Evolutionary conservation across 2,329 filamentous ascomycete genomes (phyloP).

Genomic region (Aspergillus flavus): DNA sequence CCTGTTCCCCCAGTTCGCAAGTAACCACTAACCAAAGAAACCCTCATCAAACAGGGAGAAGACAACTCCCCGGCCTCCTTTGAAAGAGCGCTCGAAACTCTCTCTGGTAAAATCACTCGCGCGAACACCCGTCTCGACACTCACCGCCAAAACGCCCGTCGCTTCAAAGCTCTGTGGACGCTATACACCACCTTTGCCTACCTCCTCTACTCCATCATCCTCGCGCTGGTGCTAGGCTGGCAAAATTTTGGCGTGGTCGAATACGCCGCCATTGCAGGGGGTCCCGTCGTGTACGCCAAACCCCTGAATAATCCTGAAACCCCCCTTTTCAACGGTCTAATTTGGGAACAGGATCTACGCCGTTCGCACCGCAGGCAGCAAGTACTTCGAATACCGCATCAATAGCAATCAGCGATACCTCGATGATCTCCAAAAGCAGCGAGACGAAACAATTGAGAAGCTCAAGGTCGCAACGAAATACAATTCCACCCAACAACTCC

Average conservation of each 20-base stretch:
- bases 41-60: conserved; percentile 60
- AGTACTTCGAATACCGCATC: conserved; percentile 81
- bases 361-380: conserved; percentile 66
- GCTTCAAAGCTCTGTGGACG: conserved; percentile 82
- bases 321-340: neutral
- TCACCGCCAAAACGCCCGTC: conserved; percentile 71
- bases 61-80: conserved; percentile 86
- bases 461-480: conserved; percentile 95
- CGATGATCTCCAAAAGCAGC: conserved; percentile 74
- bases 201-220: conserved; percentile 79
- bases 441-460: conserved; percentile 85
- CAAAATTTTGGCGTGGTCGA: conserved; percentile 75
- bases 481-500: conserved; percentile 86
- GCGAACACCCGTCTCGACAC: conserved; percentile 73
- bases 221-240: conserved; percentile 83
- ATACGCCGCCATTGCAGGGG: conserved; percentile 75
- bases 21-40: neutral
- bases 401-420: conserved; percentile 68
- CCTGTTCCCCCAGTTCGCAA: neutral
- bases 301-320: neutral
- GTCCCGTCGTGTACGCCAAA: conserved; percentile 70
- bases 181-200: conserved; percentile 91
- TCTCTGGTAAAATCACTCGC: conserved; percentile 80
- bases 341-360: conserved; percentile 70
- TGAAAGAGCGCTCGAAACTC: conserved; percentile 82